Base-by-base conservation (phyloP, 192 early-diverging fungal species). In the Gonapodya prolifera region DNA sequence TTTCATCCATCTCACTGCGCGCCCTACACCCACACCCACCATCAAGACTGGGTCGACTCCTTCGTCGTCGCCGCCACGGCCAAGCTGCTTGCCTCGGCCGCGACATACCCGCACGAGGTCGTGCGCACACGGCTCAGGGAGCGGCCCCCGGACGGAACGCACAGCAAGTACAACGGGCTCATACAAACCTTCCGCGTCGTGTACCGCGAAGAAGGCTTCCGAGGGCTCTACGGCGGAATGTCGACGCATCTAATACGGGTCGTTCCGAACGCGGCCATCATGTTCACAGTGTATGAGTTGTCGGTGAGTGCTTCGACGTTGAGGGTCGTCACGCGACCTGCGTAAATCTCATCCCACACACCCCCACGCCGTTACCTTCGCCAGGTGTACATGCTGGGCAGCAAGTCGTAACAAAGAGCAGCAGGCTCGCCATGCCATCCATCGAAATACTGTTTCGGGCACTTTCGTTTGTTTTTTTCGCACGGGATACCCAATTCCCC, bases 51-150 rank as follows among this genome's bases (percentile, higher is more conserved):
- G 95, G 78, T 90, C 34, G 94, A 94, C 70, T 94, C 92, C 35
- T 87, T 97, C 79, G 88, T 88, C 1, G 88, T 92, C 1, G 96
- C 97, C 1, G 94, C 92, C 2, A 36, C 85, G 30, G 91, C 97
- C 35, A 99, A 99, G 76, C 85, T 98, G 34, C 78, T 93, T 35
- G 96, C 97, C 0, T 93, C 95, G 16, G 85, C 92, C 29, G 80
- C 92, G 31, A 93, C 96, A 0, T 99, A 99, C 80, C 97, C 97
- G 34, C 97, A 99, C 78, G 97, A 99, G 83, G 97, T 96, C 69
- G 28, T 34, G 17, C 33, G 35, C 17, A 99, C 97, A 17, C 86
- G 97, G 32, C 69, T 97, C 78, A 85, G 97, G 75, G 92, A 99
- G 80, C 85, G 89, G 13, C 94, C 95, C 0, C 84, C 85, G 1